Evolutionary conservation across 768 basidiomycete genomes (phyloP).

Genomic region (Paxillus ammoniavirescens): DNA sequence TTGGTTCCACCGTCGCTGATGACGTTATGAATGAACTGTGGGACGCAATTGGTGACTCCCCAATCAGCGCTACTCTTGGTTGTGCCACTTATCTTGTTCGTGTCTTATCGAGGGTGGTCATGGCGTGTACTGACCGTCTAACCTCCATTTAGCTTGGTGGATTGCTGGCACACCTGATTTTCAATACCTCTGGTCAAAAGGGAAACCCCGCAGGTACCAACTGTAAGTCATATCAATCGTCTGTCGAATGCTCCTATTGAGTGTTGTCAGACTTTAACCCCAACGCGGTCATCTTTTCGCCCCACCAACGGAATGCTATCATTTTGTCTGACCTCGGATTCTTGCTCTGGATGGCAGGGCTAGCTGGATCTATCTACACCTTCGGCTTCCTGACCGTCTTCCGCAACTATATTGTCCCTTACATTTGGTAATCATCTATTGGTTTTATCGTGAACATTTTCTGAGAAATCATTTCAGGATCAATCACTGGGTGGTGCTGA

Average conservation of each 20-base stretch:
- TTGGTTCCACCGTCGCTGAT: constrained; percentile 62
- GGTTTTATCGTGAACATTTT: neutral
- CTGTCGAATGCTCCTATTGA: neutral
- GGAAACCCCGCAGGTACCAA: constrained; percentile 77
- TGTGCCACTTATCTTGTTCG: constrained; percentile 61
- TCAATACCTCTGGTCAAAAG: constrained; percentile 83
- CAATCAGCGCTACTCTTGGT: constrained; percentile 61
- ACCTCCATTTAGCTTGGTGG: constrained; percentile 56
- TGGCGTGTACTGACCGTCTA: constrained; percentile 1
- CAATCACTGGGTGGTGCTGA: constrained; percentile 94
- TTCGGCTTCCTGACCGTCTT: constrained; percentile 73
- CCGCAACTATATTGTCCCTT: constrained; percentile 81
- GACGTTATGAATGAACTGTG: constrained; percentile 70
- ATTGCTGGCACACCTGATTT: constrained; percentile 81
- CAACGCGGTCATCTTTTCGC: constrained; percentile 74
- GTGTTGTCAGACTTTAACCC: constrained; percentile 68
- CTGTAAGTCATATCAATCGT: constrained; percentile 49
- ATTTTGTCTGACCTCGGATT: constrained; percentile 83
- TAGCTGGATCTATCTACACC: constrained; percentile 54
- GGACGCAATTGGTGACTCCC: constrained; percentile 92
- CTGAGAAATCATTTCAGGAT: constrained; percentile 42
- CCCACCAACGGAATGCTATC: constrained; percentile 75
- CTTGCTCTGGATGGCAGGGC: constrained; percentile 61
- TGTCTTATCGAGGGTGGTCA: neutral
- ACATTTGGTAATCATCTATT: constrained; percentile 59